Conservation (phyloP, 129 eudicot genomes). For the carrot (Daucus carota) region DNA sequence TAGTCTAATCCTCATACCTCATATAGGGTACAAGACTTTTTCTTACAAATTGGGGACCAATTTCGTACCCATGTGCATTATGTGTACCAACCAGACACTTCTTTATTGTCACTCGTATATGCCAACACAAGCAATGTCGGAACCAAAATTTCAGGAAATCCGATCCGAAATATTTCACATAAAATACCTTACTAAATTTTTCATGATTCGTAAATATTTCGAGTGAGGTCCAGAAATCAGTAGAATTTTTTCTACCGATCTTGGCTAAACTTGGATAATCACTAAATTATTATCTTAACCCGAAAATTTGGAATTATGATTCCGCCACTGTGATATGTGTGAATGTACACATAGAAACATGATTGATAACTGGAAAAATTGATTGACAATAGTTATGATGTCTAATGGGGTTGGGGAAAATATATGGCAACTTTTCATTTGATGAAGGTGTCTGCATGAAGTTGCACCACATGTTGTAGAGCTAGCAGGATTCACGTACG, state of each 20-base stretch:
- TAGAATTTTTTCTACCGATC: too few relatives aligned
- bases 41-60: slow-evolving; percentile 28
- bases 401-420: not conserved
- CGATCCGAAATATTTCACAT: not conserved
- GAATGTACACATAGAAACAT: not conserved
- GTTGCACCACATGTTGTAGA: slow-evolving; percentile 8
- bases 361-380: not conserved
- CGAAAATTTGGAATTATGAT: too few relatives aligned
- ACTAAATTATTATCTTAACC: too few relatives aligned
- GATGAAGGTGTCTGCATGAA: slow-evolving; percentile 1
- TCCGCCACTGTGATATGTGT: not conserved
- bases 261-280: too few relatives aligned
- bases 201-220: too few relatives aligned
- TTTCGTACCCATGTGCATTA: slow-evolving; percentile 33
- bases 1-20: slow-evolving; percentile 8
- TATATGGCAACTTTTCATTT: slow-evolving; percentile 9
- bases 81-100: slow-evolving; percentile 24
- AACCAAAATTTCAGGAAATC: not conserved
- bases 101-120: not conserved
- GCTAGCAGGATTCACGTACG: not conserved
- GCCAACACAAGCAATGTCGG: not conserved
- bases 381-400: not conserved
- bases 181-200: too few relatives aligned
- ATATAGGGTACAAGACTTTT: slow-evolving; percentile 18
- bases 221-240: too few relatives aligned